A percentile compares a stretch with the other conserved stretches of the same genome.
phyloP scores from a whole-genome alignment of 208 protist species.

The Eutreptiella sp. region DNA sequence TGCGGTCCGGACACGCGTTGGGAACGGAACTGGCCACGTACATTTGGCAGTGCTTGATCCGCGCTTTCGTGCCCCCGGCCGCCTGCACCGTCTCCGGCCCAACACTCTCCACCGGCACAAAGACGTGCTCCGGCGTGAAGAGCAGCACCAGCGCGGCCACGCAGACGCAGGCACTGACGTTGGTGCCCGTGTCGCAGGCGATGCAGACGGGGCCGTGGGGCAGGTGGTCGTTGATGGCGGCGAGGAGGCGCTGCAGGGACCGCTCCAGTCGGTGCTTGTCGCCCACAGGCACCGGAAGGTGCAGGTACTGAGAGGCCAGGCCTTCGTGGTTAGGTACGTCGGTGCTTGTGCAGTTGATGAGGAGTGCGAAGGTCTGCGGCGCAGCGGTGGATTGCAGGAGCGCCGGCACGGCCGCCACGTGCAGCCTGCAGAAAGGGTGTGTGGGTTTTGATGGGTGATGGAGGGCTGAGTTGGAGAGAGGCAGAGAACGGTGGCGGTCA shows the following conservation, averaged over 20 bases:
- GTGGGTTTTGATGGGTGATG: too few relatives aligned
- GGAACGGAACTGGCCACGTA: slow-evolving; percentile 16
- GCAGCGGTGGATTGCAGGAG: neutral
- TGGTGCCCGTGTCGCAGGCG: slow-evolving; percentile 21
- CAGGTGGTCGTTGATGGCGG: neutral
- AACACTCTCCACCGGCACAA: too few relatives aligned
- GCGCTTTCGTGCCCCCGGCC: neutral
- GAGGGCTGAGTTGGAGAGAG: too few relatives aligned
- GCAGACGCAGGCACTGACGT: neutral
- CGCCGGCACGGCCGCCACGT: too few relatives aligned
- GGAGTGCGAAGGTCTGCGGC: neutral
- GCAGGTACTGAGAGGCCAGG: slow-evolving; percentile 1
- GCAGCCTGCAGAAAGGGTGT: too few relatives aligned
- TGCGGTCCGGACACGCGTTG: slow-evolving; percentile 14
- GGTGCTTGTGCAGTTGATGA: neutral
- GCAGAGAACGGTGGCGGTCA: too few relatives aligned
- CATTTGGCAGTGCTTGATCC: too few relatives aligned
- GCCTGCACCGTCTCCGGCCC: neutral
- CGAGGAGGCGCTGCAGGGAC: slow-evolving; percentile 7
- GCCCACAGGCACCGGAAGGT: neutral
- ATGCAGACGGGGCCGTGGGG: slow-evolving; percentile 6
- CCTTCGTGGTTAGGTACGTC: neutral
- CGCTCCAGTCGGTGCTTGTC: slow-evolving; percentile 19
- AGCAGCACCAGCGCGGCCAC: slow-evolving; percentile 8
- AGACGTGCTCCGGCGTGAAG: slow-evolving; percentile 14